A percentile compares a stretch with the other conserved stretches of the same genome.
Evolutionary conservation across 768 basidiomycete genomes (phyloP).

Genomic region (Auriscalpium vulgare): DNA sequence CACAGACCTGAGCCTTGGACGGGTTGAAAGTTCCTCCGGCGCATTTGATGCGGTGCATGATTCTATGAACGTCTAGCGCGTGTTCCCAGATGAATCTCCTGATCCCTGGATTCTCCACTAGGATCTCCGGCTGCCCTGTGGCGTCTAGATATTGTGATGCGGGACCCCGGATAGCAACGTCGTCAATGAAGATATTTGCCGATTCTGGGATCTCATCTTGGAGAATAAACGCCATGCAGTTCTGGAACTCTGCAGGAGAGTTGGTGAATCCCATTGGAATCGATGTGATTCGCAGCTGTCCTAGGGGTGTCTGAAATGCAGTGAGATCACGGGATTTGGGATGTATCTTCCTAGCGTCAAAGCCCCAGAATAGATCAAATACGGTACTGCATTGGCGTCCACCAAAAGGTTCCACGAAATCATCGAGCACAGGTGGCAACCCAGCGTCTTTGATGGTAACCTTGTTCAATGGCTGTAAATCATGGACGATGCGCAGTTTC

Average conservation of each 20-base stretch:
- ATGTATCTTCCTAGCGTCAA: background rate
- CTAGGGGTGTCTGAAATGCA: background rate
- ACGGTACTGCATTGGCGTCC: conserved; percentile 19
- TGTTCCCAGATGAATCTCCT: background rate
- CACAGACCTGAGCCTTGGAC: background rate
- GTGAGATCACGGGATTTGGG: background rate
- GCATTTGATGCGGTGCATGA: background rate
- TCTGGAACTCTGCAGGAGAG: conserved; percentile 18
- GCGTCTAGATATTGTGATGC: background rate
- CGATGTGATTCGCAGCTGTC: background rate
- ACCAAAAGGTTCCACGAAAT: conserved; percentile 13
- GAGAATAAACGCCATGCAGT: conserved; percentile 25
- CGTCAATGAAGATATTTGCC: conserved; percentile 25
- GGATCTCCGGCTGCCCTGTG: background rate
- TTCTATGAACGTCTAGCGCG: background rate
- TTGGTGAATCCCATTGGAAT: background rate
- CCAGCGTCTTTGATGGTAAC: background rate
- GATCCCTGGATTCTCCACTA: background rate
- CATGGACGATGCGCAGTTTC: conserved; percentile 17
- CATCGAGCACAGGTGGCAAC: conserved; percentile 8
- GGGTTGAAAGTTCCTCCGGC: background rate
- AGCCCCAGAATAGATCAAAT: conserved; percentile 23
- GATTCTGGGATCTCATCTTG: conserved; percentile 22
- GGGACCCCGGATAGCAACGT: conserved; percentile 6
- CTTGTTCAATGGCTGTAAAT: conserved; percentile 20